Base-by-base conservation (phyloP, 2,329 filamentous ascomycete species). In the Leptographium galeiforme region DNA sequence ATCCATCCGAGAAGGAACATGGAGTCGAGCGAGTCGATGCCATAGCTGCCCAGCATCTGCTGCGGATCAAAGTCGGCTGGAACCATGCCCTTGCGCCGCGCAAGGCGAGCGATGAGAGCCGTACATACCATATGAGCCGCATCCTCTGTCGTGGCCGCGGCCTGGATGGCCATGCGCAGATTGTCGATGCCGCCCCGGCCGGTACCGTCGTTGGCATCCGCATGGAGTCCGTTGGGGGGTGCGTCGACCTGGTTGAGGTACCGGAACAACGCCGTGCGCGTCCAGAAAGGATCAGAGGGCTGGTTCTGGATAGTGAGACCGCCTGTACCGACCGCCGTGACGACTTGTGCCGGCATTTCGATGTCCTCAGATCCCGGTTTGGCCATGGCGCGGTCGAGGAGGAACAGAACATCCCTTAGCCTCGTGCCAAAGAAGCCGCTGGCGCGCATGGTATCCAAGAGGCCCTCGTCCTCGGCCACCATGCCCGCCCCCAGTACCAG, bases 361-460 rank as follows among this genome's bases (percentile, higher is more conserved):
- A 62, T 51, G 4, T 59, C 58, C 4, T 59, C 56, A 25, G 62
- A 61, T 38, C 67, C 66, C 34, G 55, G 53, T 25, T 62, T 65
- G 0, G 66, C 68, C 57, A 80, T 71, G 50, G 76, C 74, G 18
- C 70, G 68, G 33, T 69, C 67, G 8, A 79, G 53, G 16, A 78
- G 61, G 8, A 65, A 67, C n/a, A 75, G 64, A 50, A 76, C 75
- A 58, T 78, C 73, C 5, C 68, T 60, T 43, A 76, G 68, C 3
- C 74, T 68, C 34, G 78, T 75, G 39, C 75, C 76, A 58, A 77
- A 73, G 63, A 79, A 79, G 1, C 77, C 77, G 48, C 67, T 72
- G 6, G 71, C 69, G 18, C 72, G 71, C 49, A 80, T 70, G 48
- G 68, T 71, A 54, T 73, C 68, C 12, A 78, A 66, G 1, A 72